Evolutionary conservation across 2,329 filamentous ascomycete genomes (phyloP).

Genomic region (Aspergillus spinulosporus): DNA sequence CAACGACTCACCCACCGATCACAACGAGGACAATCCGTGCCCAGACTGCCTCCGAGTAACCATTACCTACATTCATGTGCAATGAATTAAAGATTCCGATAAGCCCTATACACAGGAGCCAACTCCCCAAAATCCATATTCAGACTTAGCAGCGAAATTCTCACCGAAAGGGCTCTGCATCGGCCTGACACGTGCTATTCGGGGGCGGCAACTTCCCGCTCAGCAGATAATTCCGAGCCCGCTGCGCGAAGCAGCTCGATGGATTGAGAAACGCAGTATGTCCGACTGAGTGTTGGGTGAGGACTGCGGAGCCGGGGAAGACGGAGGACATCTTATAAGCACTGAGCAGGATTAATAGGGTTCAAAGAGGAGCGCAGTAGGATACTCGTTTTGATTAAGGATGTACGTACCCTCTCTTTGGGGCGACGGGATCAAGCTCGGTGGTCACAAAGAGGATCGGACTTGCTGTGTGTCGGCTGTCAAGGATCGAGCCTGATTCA

Average conservation of each 20-base stretch:
- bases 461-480: slow-evolving; percentile 34
- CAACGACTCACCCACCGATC: too few relatives aligned
- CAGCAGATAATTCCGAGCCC: background rate
- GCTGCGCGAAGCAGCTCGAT: background rate
- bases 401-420: slow-evolving; percentile 37
- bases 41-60: too few relatives aligned
- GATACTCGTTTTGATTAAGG: background rate
- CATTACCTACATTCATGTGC: too few relatives aligned
- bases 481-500: background rate
- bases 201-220: background rate
- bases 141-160: too few relatives aligned
- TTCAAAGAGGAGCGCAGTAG: background rate
- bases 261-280: background rate
- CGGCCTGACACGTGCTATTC: slow-evolving; percentile 1
- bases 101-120: background rate
- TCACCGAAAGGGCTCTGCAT: background rate
- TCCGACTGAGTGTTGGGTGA: slow-evolving; percentile 37
- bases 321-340: slow-evolving; percentile 29
- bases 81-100: too few relatives aligned
- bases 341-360: background rate
- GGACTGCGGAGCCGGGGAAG: slow-evolving; percentile 42
- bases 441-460: slow-evolving; percentile 59
- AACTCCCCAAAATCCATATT: too few relatives aligned
- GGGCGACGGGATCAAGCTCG: slow-evolving; percentile 58
- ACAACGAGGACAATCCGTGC: too few relatives aligned